Conservation (phyloP, 768 basidiomycete species). For the Erythrobasidium yunnanense region DNA sequence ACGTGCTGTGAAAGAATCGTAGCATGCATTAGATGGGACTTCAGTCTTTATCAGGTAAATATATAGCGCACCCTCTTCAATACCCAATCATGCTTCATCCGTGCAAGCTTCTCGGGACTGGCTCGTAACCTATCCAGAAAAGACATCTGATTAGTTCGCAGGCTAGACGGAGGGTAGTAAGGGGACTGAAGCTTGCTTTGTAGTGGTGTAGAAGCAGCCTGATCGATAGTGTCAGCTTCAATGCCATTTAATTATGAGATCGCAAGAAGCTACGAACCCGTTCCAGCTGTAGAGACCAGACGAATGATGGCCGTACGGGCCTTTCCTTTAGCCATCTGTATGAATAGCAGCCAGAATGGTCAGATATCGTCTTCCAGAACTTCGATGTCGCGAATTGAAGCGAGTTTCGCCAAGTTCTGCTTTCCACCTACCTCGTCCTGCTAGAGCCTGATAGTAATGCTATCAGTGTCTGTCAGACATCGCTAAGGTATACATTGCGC, state of each 20-base stretch:
- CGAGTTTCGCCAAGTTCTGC: no score
- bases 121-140: no score
- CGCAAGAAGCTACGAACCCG: background rate
- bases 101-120: slow-evolving; percentile 7
- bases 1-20: background rate
- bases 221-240: background rate
- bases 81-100: slow-evolving; percentile 21
- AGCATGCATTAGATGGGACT: background rate
- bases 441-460: no score
- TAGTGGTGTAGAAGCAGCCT: slow-evolving; percentile 26
- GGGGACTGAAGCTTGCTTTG: no score
- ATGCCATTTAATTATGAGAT: background rate
- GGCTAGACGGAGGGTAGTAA: no score
- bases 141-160: no score
- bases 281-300: slow-evolving; percentile 12
- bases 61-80: background rate
- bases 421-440: no score
- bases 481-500: no score
- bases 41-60: background rate
- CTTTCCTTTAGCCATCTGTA: slow-evolving; percentile 28
- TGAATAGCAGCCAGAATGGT: no score
- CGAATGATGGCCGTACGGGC: slow-evolving; percentile 18
- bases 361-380: no score
- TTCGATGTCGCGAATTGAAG: no score
- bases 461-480: no score